Percentiles rank a stretch among this genome's conserved stretches.
Evolutionary conservation across 768 basidiomycete genomes (phyloP).

Genomic region (Galerina sulciceps): DNA sequence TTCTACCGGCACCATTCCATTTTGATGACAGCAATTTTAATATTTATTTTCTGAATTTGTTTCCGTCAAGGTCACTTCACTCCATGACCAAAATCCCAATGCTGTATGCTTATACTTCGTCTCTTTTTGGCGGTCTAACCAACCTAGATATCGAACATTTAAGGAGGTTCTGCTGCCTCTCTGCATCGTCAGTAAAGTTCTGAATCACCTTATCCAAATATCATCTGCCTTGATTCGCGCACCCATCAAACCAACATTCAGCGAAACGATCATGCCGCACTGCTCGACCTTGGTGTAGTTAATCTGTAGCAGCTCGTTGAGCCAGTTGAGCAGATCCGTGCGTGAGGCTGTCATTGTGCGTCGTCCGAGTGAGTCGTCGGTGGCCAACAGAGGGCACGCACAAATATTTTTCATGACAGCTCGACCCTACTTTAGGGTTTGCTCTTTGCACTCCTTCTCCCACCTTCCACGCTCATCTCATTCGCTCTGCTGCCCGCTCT

Average conservation of each 20-base stretch:
- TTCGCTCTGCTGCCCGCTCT: not conserved
- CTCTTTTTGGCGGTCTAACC: no score
- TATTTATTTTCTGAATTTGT: no score
- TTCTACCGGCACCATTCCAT: no score
- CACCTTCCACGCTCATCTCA: not conserved
- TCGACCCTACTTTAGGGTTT: not conserved
- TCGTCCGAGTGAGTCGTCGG: not conserved
- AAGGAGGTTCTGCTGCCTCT: no score
- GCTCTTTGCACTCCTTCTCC: not conserved
- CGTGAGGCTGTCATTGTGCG: constrained; percentile 66
- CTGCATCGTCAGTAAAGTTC: no score
- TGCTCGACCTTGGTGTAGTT: constrained; percentile 94
- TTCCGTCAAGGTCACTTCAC: no score
- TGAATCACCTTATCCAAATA: no score
- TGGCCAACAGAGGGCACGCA: not conserved
- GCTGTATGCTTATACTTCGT: no score
- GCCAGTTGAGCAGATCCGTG: constrained; percentile 89
- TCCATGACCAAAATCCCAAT: no score
- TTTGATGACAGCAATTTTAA: no score
- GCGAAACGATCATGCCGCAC: constrained; percentile 54
- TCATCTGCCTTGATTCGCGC: no score
- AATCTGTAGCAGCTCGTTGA: constrained; percentile 91
- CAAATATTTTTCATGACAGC: not conserved
- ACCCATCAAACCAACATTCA: constrained; percentile 7
- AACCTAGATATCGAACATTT: no score